These are phyloP conservation scores for Papiliotrema terrestris DNA, from an alignment of 1,284 basidiomycete genomes.

Conservation along the genomic window DNA sequence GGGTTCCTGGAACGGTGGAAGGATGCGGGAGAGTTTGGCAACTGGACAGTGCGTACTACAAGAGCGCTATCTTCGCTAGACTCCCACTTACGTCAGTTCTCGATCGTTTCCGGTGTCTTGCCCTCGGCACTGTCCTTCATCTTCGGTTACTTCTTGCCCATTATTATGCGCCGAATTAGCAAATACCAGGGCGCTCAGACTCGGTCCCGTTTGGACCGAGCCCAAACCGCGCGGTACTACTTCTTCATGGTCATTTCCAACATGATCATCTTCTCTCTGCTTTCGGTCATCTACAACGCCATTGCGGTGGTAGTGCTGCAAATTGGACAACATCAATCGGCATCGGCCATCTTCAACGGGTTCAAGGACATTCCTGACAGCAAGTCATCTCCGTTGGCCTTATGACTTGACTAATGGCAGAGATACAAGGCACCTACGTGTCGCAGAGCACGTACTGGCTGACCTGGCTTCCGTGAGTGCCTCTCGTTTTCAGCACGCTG, in stretches of 20 bases:
- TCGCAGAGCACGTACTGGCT: slow-evolving; percentile 78
- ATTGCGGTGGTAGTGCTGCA: slow-evolving; percentile 64
- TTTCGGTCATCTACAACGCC: slow-evolving; percentile 78
- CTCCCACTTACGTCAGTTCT: slow-evolving; percentile 52
- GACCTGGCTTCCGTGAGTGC: slow-evolving; percentile 79
- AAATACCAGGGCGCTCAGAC: slow-evolving; percentile 66
- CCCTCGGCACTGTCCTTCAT: slow-evolving; percentile 80
- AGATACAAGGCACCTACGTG: slow-evolving; percentile 75
- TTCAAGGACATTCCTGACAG: slow-evolving; percentile 51
- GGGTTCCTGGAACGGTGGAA: slow-evolving; percentile 69
- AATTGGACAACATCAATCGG: slow-evolving; percentile 65
- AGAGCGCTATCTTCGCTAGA: not conserved
- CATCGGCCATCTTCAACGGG: slow-evolving; percentile 63
- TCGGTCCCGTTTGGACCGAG: slow-evolving; percentile 76
- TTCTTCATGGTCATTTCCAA: slow-evolving; percentile 75
- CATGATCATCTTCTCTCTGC: slow-evolving; percentile 83
- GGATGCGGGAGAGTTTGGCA: slow-evolving; percentile 53
- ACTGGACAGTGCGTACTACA: slow-evolving; percentile 39
- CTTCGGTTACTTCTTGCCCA: slow-evolving; percentile 84
- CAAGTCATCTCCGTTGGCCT: slow-evolving; percentile 6
- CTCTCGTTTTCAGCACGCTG: not conserved
- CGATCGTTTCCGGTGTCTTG: slow-evolving; percentile 77
- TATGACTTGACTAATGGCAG: slow-evolving; percentile 46
- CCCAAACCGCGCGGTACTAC: slow-evolving; percentile 84
- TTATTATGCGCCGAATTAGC: slow-evolving; percentile 78